phyloP scores from a whole-genome alignment of 768 basidiomycete species.

The Mycena leptocephala region DNA sequence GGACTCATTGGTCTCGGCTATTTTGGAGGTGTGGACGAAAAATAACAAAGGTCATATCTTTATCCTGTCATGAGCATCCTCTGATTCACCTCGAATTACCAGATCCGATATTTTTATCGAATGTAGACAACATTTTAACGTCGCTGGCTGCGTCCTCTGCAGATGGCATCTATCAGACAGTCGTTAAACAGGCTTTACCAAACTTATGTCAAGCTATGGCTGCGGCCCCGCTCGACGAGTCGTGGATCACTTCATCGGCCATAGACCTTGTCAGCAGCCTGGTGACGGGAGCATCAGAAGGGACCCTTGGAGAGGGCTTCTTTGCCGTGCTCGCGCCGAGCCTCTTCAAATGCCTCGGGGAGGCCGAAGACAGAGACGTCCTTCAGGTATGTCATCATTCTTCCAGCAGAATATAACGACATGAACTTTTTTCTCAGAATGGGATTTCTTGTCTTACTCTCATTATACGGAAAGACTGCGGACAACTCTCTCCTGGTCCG shows the following conservation, averaged over 20 bases:
- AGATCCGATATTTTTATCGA: constrained; percentile 93
- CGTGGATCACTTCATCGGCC: constrained; percentile 85
- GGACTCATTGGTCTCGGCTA: constrained; percentile 73
- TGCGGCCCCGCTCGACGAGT: constrained; percentile 71
- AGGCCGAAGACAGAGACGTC: constrained; percentile 90
- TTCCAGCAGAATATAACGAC: neutral
- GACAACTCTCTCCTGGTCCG: constrained; percentile 87
- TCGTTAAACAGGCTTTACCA: constrained; percentile 84
- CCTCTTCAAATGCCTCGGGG: constrained; percentile 78
- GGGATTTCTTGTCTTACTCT: constrained; percentile 87
- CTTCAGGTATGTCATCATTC: constrained; percentile 69
- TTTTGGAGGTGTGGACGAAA: constrained; percentile 88
- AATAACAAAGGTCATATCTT: constrained; percentile 81
- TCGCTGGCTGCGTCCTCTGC: constrained; percentile 77
- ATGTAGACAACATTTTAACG: constrained; percentile 86
- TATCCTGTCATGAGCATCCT: neutral
- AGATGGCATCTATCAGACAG: constrained; percentile 76
- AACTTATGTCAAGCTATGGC: constrained; percentile 77
- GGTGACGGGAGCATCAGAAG: constrained; percentile 74
- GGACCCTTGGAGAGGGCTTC: constrained; percentile 85
- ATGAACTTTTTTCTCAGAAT: constrained; percentile 66
- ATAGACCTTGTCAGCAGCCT: constrained; percentile 87
- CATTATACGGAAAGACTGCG: constrained; percentile 89
- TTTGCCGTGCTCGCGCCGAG: constrained; percentile 82
- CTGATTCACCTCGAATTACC: neutral